Percentiles rank a stretch among this genome's conserved stretches.
Evolutionary conservation across 768 basidiomycete genomes (phyloP).

Genomic region (Harrya chromipes): DNA sequence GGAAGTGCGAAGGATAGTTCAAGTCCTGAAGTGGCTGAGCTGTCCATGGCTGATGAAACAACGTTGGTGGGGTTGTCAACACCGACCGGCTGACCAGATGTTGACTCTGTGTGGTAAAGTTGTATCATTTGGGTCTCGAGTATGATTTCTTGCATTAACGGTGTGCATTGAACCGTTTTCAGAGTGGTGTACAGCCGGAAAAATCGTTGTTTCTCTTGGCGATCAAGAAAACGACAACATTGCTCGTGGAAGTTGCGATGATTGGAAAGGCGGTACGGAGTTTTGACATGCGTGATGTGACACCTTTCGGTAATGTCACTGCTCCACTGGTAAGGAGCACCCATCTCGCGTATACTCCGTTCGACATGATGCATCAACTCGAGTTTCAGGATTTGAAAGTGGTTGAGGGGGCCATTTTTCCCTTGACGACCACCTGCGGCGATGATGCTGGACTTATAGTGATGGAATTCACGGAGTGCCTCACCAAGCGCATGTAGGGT

Average conservation of each 20-base stretch:
- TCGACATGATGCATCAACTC: constrained; percentile 18
- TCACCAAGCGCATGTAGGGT: background rate
- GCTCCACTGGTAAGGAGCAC: constrained; percentile 21
- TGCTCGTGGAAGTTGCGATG: constrained; percentile 1
- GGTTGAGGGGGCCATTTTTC: constrained; percentile 3
- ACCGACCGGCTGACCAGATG: no score
- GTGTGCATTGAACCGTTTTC: background rate
- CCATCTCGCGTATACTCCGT: constrained; percentile 25
- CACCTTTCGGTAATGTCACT: constrained; percentile 10
- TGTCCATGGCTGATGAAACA: no score
- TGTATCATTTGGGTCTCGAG: background rate
- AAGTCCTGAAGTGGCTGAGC: no score
- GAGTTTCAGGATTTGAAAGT: constrained; percentile 16
- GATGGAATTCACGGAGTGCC: constrained; percentile 7
- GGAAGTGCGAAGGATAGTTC: no score
- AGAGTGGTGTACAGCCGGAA: constrained; percentile 3
- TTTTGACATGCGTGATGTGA: constrained; percentile 9
- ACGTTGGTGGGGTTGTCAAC: no score
- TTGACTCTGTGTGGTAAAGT: background rate
- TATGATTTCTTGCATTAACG: background rate
- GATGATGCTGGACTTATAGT: constrained; percentile 5
- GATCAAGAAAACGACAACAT: constrained; percentile 9
- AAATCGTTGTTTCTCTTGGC: constrained; percentile 6
- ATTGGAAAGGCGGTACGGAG: background rate
- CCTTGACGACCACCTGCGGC: constrained; percentile 1